phyloP scores from a whole-genome alignment of 306 rosid genomes.

The Cucumis hystrix region DNA sequence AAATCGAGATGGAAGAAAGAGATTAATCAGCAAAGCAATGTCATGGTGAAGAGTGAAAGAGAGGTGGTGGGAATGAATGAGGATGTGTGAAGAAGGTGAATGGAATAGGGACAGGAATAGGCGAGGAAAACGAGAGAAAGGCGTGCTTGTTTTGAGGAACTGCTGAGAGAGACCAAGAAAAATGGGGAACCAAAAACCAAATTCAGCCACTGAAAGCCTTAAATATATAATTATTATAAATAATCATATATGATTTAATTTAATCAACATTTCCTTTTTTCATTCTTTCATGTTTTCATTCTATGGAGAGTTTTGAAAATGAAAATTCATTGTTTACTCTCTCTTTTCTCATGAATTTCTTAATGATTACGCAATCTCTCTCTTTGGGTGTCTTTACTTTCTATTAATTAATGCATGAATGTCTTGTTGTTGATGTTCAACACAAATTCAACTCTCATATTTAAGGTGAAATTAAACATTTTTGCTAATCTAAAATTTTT shows the following conservation, averaged over 20 bases:
- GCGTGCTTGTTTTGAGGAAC: conserved; percentile 48
- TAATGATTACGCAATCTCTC: background rate
- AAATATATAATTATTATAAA: background rate
- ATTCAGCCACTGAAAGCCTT: conserved; percentile 1
- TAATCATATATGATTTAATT: background rate
- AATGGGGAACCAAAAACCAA: background rate
- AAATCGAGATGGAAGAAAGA: conserved; percentile 7
- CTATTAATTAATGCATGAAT: background rate
- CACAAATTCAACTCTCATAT: background rate
- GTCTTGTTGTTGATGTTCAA: background rate
- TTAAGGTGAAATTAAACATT: too few relatives aligned
- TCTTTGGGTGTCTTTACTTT: background rate
- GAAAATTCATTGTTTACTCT: background rate
- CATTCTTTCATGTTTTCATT: background rate
- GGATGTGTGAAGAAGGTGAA: background rate
- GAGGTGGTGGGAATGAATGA: background rate
- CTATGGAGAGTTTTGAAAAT: background rate
- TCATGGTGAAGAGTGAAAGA: conserved; percentile 11
- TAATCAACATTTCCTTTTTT: background rate
- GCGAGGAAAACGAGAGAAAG: conserved; percentile 42
- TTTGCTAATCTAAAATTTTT: too few relatives aligned
- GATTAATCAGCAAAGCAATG: background rate
- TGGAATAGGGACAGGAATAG: conserved; percentile 10
- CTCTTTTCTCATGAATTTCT: background rate
- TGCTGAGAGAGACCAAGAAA: conserved; percentile 58